A percentile compares a stretch with the other conserved stretches of the same genome.
Evolutionary conservation across 2,329 filamentous ascomycete species (phyloP).

Genomic region (Botrytis medusae): DNA sequence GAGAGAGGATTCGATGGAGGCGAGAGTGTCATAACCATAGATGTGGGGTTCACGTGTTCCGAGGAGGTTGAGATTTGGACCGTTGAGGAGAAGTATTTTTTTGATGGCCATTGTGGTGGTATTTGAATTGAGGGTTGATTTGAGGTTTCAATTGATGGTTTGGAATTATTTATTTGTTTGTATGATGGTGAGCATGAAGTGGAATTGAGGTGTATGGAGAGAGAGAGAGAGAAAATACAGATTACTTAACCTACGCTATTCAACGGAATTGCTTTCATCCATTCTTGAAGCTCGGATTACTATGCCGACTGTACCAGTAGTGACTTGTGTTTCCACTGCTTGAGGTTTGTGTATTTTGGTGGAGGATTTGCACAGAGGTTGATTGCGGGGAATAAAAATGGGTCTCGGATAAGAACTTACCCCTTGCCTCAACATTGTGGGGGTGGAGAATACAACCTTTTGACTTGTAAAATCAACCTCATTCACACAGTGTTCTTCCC

Average conservation of each 20-base stretch:
- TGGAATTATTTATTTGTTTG: not conserved
- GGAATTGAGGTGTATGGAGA: not conserved
- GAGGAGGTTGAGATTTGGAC: slow-evolving; percentile 80
- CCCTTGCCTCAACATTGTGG: not conserved
- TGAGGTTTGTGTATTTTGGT: not conserved
- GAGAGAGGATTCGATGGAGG: slow-evolving; percentile 51
- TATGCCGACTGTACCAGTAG: not conserved
- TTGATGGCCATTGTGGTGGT: slow-evolving; percentile 40
- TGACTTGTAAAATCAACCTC: not conserved
- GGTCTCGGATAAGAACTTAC: slow-evolving; percentile 17
- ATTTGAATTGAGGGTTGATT: too few species aligned
- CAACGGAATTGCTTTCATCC: slow-evolving; percentile 18
- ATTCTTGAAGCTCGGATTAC: not conserved
- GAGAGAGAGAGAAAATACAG: not conserved
- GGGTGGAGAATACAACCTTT: not conserved
- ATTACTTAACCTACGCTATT: not conserved
- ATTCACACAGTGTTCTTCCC: rapidly evolving
- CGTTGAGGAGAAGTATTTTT: slow-evolving; percentile 70
- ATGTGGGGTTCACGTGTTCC: slow-evolving; percentile 72
- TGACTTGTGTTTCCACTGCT: not conserved
- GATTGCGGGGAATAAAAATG: slow-evolving; percentile 4
- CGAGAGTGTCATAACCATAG: slow-evolving; percentile 69
- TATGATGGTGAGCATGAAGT: not conserved
- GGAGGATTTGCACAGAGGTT: not conserved
- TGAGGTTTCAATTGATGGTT: not conserved